These are phyloP conservation scores for Calophaca sinica DNA, from an alignment of 306 rosid species.

Conservation along the genomic window DNA sequence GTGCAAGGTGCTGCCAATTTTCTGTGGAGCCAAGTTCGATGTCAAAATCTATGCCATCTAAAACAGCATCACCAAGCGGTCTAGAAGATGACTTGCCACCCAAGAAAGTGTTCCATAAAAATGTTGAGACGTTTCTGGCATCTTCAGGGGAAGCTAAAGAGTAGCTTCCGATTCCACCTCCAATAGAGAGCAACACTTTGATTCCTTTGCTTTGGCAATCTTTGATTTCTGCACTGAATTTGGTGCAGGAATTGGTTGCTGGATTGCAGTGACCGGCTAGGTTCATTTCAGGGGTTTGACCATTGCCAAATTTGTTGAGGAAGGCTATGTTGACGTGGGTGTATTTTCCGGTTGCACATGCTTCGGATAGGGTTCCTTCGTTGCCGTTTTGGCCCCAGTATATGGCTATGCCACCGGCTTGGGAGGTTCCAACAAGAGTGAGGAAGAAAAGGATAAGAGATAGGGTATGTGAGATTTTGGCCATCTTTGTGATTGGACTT, in stretches of 20 bases:
- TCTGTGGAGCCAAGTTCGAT: constrained; percentile 65
- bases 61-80: constrained; percentile 70
- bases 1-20: constrained; percentile 60
- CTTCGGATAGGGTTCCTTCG: constrained; percentile 68
- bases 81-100: constrained; percentile 66
- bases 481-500: constrained; percentile 26
- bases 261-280: constrained; percentile 81
- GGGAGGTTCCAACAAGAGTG: constrained; percentile 39
- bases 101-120: constrained; percentile 74
- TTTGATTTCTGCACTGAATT: constrained; percentile 54
- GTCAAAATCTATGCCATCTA: constrained; percentile 82
- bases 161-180: constrained; percentile 70
- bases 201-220: constrained; percentile 64
- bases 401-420: constrained; percentile 60
- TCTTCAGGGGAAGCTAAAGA: constrained; percentile 58
- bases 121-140: constrained; percentile 57
- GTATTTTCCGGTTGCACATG: constrained; percentile 72
- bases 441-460: constrained; percentile 33
- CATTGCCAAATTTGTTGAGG: constrained; percentile 52
- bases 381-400: constrained; percentile 80
- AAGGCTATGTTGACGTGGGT: constrained; percentile 59
- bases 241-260: constrained; percentile 47
- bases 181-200: constrained; percentile 71
- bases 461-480: background rate
- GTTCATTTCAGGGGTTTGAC: constrained; percentile 67